Evolutionary conservation across 495 filamentous ascomycete genomes (phyloP).

Genomic region (Neohortaea acidophila): DNA sequence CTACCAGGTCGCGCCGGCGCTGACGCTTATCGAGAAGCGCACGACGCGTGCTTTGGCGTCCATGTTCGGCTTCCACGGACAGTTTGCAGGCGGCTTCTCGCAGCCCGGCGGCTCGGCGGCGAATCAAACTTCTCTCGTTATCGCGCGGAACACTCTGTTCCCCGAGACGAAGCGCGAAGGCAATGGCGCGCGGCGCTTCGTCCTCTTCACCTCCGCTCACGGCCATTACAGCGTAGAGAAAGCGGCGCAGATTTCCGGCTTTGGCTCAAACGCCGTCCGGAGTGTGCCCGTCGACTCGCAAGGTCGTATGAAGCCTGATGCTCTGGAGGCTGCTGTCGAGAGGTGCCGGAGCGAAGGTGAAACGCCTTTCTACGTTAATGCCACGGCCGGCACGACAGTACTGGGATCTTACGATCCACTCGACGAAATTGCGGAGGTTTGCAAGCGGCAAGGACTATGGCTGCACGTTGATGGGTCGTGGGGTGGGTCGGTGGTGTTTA

Average conservation of each 20-base stretch:
- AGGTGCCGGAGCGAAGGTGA: constrained; percentile 45
- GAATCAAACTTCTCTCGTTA: constrained; percentile 74
- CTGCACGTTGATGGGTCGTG: constrained; percentile 82
- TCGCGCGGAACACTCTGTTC: constrained; percentile 75
- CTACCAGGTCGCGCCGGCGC: constrained; percentile 76
- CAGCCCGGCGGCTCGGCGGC: constrained; percentile 75
- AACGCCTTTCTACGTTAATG: constrained; percentile 88
- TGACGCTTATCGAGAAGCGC: constrained; percentile 72
- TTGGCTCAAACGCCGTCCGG: constrained; percentile 60
- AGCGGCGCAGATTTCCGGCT: constrained; percentile 70
- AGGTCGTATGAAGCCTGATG: constrained; percentile 55
- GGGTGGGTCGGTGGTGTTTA: constrained; percentile 79
- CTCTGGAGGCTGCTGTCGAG: constrained; percentile 45
- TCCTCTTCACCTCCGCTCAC: constrained; percentile 78
- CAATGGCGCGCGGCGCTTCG: constrained; percentile 45
- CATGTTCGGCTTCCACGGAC: constrained; percentile 60
- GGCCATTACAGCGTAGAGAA: constrained; percentile 94
- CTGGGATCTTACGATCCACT: constrained; percentile 82
- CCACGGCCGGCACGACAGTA: constrained; percentile 89
- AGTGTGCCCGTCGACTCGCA: constrained; percentile 54
- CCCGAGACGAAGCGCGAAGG: constrained; percentile 60
- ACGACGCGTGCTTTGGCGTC: constrained; percentile 51
- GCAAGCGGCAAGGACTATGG: constrained; percentile 61
- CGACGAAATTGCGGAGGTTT: constrained; percentile 52
- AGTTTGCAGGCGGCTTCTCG: constrained; percentile 69